Percentiles rank a stretch among this genome's conserved stretches.
phyloP scores from a whole-genome alignment of 164 flowering plant species.

The Stephania japonica region DNA sequence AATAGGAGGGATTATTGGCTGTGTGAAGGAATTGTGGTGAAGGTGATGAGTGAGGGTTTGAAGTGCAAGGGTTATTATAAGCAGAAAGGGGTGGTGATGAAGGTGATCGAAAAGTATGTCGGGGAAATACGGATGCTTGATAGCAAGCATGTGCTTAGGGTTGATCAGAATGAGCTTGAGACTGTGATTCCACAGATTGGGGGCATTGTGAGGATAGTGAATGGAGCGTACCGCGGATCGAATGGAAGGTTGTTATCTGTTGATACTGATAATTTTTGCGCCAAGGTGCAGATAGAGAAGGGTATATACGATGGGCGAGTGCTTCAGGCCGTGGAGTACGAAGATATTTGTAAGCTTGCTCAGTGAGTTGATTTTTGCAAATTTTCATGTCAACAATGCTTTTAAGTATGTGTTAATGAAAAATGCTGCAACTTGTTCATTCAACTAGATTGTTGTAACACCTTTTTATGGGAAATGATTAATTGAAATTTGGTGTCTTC shows the following conservation, averaged over 20 bases:
- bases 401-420: neutral
- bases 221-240: constrained; percentile 92
- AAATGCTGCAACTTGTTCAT: neutral
- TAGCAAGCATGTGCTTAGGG: constrained; percentile 65
- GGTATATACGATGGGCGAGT: constrained; percentile 81
- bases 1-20: constrained; percentile 89
- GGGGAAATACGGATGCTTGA: constrained; percentile 87
- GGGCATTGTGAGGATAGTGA: constrained; percentile 67
- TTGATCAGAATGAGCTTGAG: constrained; percentile 89
- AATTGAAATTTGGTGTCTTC: neutral
- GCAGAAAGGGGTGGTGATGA: constrained; percentile 70
- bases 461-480: neutral
- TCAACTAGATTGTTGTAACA: neutral
- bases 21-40: constrained; percentile 73
- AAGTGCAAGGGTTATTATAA: constrained; percentile 75
- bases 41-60: constrained; percentile 80
- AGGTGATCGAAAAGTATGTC: constrained; percentile 74
- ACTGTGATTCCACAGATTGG: constrained; percentile 91
- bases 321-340: constrained; percentile 69
- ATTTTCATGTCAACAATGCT: neutral
- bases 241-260: constrained; percentile 60
- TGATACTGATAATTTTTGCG: constrained; percentile 59
- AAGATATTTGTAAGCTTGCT: constrained; percentile 69
- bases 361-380: constrained; percentile 6
- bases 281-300: constrained; percentile 80